phyloP scores from a whole-genome alignment of 2,329 filamentous ascomycete genomes.

The Fusarium robinianum region DNA sequence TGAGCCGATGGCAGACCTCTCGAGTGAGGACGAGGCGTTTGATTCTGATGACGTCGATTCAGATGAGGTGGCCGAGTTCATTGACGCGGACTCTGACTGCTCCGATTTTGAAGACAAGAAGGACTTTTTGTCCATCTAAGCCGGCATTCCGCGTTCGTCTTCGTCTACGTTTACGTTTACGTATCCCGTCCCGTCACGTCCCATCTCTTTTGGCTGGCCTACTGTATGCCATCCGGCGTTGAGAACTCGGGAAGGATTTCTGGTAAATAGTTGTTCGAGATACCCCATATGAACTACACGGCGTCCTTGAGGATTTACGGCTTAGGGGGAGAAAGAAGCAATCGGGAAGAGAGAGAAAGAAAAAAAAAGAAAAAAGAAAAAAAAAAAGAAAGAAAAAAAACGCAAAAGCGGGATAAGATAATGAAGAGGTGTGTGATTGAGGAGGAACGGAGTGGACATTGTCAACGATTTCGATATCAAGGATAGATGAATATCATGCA shows the following conservation, averaged over 20 bases:
- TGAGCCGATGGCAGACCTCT: constrained; percentile 68
- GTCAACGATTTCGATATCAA: constrained; percentile 12
- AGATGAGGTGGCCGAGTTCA: constrained; percentile 71
- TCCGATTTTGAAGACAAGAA: constrained; percentile 61
- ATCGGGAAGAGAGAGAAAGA: constrained; percentile 17
- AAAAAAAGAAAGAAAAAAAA: constrained; percentile 21
- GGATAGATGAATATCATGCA: constrained; percentile 23
- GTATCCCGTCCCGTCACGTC: background rate
- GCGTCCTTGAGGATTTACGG: constrained; percentile 14
- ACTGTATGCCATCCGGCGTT: constrained; percentile 19
- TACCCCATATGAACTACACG: constrained; percentile 25
- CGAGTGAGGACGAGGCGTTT: constrained; percentile 75
- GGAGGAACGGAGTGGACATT: too few relatives aligned
- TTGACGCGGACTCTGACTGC: constrained; percentile 59
- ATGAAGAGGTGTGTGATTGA: too few relatives aligned
- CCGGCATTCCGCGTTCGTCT: constrained; percentile 7
- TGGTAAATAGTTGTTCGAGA: constrained; percentile 30
- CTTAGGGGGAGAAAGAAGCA: constrained; percentile 15
- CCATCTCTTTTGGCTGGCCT: constrained; percentile 2
- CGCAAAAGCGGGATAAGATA: constrained; percentile 7
- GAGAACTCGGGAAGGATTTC: constrained; percentile 21
- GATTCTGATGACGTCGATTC: constrained; percentile 81
- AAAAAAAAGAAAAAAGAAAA: constrained; percentile 17
- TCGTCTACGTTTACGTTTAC: constrained; percentile 3
- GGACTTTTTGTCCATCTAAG: constrained; percentile 59